Evolutionary conservation across 345 rosid species (phyloP), one percentile per base, ranked within the genome.

Genomic region (Sonneratia caseolaris): DNA sequence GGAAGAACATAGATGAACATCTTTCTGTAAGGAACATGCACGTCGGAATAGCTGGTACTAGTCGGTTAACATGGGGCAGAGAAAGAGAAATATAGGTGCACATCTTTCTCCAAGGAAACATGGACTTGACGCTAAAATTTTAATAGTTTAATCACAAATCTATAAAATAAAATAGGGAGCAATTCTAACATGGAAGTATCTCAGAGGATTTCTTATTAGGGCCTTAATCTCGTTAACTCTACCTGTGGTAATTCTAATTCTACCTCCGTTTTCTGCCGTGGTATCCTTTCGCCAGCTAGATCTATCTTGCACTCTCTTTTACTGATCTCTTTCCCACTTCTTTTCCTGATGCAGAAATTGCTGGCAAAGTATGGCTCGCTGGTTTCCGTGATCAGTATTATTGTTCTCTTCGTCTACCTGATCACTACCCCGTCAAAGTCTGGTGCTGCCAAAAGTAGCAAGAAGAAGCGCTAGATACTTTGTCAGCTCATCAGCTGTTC

Each of bases 301-400:
- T 53, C 40, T 35, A 64, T 7, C 10, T n/a, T 12, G 45, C 37
- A 4, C 56, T 35, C 24, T 37, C 10, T 37, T 35, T 70, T 5
- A 47, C 73, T 22, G 35, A 53, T n/a, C 18, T 5, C 36, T 56
- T 56, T 37, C 22, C 35, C 24, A 37, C 57, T 70, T 37, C 61
- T 37, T 47, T 32, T 21, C 56, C 69, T 12, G 37, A 74, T 83
- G 85, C 98, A 96, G 99, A 92, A 89, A 81, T 64, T 91, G 81
- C 74, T 92, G 71, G 94, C 82, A 0, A 88, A 84, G 79, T 92
- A 92, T 65, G 98, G 98, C 55, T 82, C 97, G n/a, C 88, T 89
- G 64, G 74, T 96, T 62, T 90, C 99, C 0, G 99, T 95, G 75
- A 67, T 95, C 76, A 82, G 85, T 67, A 89, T 92, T 43, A 68